Evolutionary conservation across 108 stramenopile genomes (phyloP).

Genomic region (Cyclotella distinguenda): DNA sequence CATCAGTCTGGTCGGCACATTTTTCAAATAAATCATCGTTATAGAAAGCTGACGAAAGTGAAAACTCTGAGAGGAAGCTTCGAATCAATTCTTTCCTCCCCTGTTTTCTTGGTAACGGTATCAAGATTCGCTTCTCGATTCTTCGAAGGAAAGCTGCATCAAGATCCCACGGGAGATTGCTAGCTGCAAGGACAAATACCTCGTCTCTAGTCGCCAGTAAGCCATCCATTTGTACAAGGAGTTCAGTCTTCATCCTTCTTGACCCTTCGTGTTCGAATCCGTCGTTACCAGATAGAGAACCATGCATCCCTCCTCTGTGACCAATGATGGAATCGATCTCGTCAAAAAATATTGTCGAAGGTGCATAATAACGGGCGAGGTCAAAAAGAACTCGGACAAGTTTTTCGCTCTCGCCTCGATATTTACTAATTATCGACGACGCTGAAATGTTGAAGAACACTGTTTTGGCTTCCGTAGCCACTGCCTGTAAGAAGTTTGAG

Average conservation of each 20-base stretch:
- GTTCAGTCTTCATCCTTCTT: slow-evolving; percentile 86
- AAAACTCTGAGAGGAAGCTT: slow-evolving; percentile 28
- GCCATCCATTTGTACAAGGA: slow-evolving; percentile 87
- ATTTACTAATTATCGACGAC: slow-evolving; percentile 64
- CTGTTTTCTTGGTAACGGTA: slow-evolving; percentile 59
- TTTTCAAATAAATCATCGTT: slow-evolving; percentile 26
- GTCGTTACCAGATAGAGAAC: slow-evolving; percentile 32
- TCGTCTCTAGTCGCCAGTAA: slow-evolving; percentile 21
- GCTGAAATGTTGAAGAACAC: slow-evolving; percentile 73
- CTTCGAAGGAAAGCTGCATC: slow-evolving; percentile 74
- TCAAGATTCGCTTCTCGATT: slow-evolving; percentile 67
- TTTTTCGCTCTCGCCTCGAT: slow-evolving; percentile 71
- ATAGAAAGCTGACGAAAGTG: slow-evolving; percentile 10
- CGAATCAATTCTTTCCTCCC: slow-evolving; percentile 64
- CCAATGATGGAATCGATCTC: slow-evolving; percentile 81
- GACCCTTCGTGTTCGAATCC: slow-evolving; percentile 81
- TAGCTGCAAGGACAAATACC: slow-evolving; percentile 75
- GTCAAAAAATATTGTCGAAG: slow-evolving; percentile 78
- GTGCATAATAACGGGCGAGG: slow-evolving; percentile 64
- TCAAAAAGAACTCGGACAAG: slow-evolving; percentile 86
- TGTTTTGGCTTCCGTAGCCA: slow-evolving; percentile 70
- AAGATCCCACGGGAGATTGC: slow-evolving; percentile 85
- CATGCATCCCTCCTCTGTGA: slow-evolving; percentile 43
- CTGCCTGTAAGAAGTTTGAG: slow-evolving; percentile 43
- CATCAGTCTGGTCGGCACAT: slow-evolving; percentile 30